Evolutionary conservation across 768 basidiomycete genomes (phyloP).

Genomic region (Calocera viscosa): DNA sequence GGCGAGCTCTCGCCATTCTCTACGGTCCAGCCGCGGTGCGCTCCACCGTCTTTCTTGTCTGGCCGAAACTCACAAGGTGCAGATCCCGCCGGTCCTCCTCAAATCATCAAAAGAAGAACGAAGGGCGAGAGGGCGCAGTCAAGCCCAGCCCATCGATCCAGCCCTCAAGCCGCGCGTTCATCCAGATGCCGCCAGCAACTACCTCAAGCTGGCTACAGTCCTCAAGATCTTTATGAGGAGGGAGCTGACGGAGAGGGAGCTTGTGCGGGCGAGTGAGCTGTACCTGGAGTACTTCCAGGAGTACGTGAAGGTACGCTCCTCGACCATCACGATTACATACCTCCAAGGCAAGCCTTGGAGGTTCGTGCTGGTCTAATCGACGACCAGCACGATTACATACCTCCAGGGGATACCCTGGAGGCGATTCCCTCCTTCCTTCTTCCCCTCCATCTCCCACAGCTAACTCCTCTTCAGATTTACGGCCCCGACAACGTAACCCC

Average conservation of each 20-base stretch:
- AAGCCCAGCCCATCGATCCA: not conserved
- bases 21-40: not conserved
- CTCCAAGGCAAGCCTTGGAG: not conserved
- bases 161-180: not conserved
- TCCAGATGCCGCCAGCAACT: not conserved
- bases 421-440: not conserved
- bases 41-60: not conserved
- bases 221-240: not conserved
- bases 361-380: not conserved
- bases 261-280: not conserved
- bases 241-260: not conserved
- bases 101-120: not conserved
- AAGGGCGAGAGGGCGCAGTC: no score
- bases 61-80: not conserved
- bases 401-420: not conserved
- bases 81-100: not conserved
- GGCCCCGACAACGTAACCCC: slow-evolving; percentile 25
- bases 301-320: not conserved
- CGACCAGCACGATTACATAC: not conserved
- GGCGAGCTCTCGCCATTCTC: not conserved
- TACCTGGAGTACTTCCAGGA: not conserved
- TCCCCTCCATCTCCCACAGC: not conserved
- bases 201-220: not conserved
- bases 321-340: not conserved
- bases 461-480: slow-evolving; percentile 22